Evolutionary conservation across 371 early-diverging fungal genomes (phyloP), one percentile per base, ranked within the genome.

Genomic region (Smittium mucronatum): DNA sequence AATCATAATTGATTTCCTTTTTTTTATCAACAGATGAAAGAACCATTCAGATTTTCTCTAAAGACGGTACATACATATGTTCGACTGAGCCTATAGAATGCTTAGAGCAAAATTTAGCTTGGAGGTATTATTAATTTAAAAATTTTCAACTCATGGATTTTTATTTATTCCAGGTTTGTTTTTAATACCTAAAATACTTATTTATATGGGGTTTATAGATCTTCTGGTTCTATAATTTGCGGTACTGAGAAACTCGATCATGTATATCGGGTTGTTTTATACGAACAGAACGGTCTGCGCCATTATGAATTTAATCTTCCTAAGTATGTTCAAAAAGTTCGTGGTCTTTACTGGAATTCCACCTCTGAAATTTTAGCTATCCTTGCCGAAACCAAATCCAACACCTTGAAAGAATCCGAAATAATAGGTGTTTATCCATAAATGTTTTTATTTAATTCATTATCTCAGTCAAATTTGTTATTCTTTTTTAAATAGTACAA

Each of bases 261-360:
- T 70, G 83, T 87, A 8, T 92, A 94, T 63, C 89, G 93, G 57
- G 87, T 96, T 58, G 88, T 92, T 2, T 97, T 96, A 71, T 93
- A 93, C 64, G 98, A 98, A 78, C 81, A 86, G 72, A 98, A 98
- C 73, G 98, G 98, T 16, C 77, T 96, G 66, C 81, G 93, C 34
- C 98, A 95, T 75, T 94, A 95, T 58, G 93, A 95, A 76, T 97
- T 97, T 74, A 76, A 88, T 1, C 76, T 98, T 61, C 83, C 90
- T 36, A 33, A 26, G 15, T 30, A 28, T 36, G 68, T 72, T 32
- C 30, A 59, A 31, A 65, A 35, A 1, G 81, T 85, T 8, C 63
- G 80, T 57, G 88, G 88, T 57, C 75, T 95, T 21, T 74, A 79
- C 2, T 98, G 95, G 93, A 96, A 93, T 74, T 76, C 85, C 1